These are phyloP conservation scores for Thraustotheca clavata DNA, from an alignment of 352 stramenopile genomes.

Conservation along the genomic window DNA sequence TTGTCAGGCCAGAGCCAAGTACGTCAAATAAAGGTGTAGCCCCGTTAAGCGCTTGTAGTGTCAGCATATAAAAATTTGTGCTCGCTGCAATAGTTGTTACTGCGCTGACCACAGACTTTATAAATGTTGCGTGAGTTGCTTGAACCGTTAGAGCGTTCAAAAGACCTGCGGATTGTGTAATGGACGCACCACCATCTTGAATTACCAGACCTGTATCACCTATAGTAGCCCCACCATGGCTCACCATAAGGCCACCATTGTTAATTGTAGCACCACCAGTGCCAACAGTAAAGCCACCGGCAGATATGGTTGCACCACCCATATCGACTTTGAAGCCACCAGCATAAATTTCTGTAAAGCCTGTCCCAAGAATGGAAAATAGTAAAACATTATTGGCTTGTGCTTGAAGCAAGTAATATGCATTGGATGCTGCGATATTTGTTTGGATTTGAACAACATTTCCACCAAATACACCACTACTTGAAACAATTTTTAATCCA, in stretches of 20 bases:
- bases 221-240: constrained; percentile 34
- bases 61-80: constrained; percentile 22
- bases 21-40: constrained; percentile 23
- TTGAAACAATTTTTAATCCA: constrained; percentile 30
- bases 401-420: constrained; percentile 44
- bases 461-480: constrained; percentile 24
- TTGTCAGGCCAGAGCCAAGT: constrained; percentile 26
- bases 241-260: constrained; percentile 30
- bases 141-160: not conserved
- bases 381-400: constrained; percentile 26
- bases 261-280: constrained; percentile 32
- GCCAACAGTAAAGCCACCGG: constrained; percentile 35
- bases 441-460: constrained; percentile 36
- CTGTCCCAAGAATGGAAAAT: constrained; percentile 38
- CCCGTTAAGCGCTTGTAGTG: constrained; percentile 15
- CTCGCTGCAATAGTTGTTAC: not conserved
- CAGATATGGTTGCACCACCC: constrained; percentile 35
- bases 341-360: constrained; percentile 36
- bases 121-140: not conserved
- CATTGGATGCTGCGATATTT: constrained; percentile 19
- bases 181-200: constrained; percentile 28
- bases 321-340: constrained; percentile 31
- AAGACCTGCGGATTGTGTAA: constrained; percentile 21
- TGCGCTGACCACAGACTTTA: not conserved
- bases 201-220: constrained; percentile 28